Evolutionary conservation across 495 filamentous ascomycete species (phyloP).

Genomic region (Schizothecium vesticola): DNA sequence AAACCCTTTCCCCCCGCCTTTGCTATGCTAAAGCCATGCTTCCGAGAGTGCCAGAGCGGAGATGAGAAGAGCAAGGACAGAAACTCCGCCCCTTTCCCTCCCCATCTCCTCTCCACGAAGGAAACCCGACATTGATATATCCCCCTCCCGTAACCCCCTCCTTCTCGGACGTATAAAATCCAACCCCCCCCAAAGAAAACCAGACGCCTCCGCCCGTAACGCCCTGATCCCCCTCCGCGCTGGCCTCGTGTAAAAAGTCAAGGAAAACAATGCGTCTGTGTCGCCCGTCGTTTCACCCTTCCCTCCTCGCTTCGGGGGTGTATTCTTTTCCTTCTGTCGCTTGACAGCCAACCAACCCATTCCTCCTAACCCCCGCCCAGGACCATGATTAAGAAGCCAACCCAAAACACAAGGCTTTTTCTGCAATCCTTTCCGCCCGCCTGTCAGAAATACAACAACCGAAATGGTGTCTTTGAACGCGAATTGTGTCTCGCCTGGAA

Average conservation of each 20-base stretch:
- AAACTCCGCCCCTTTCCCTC: background rate
- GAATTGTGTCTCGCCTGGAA: background rate
- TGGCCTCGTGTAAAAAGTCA: background rate
- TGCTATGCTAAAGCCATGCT: background rate
- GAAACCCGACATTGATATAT: background rate
- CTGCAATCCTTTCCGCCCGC: background rate
- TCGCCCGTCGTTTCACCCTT: background rate
- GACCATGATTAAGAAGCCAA: background rate
- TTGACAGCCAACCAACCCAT: background rate
- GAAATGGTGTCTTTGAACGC: background rate
- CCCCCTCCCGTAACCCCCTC: background rate
- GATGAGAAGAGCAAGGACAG: background rate
- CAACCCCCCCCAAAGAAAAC: background rate
- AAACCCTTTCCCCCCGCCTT: background rate
- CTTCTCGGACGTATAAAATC: background rate
- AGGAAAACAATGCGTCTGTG: background rate
- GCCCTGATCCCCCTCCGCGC: background rate
- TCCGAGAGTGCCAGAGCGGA: background rate
- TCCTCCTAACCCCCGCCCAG: background rate
- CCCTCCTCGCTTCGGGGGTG: background rate
- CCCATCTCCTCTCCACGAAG: background rate
- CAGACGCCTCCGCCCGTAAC: background rate
- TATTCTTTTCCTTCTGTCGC: background rate
- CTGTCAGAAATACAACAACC: background rate
- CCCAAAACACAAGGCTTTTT: background rate